Evolutionary conservation across 2,329 filamentous ascomycete species (phyloP).

Genomic region (Cytospora piceicola): DNA sequence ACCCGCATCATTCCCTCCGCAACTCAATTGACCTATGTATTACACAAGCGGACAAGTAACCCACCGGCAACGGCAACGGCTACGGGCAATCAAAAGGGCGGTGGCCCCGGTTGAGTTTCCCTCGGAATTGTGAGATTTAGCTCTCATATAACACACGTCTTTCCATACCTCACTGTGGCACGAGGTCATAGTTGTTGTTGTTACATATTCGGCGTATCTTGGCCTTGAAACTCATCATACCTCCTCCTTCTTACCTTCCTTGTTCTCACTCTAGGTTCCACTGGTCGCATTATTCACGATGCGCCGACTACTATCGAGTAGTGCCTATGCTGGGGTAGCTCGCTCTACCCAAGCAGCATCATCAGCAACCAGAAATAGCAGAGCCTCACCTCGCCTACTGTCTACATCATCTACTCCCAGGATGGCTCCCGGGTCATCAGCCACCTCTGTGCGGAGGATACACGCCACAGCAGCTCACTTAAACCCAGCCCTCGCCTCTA

Average conservation of each 20-base stretch:
- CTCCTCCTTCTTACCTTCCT: conserved; percentile 8
- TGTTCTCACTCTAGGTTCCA: conserved; percentile 27
- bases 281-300: conserved; percentile 37
- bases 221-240: not conserved
- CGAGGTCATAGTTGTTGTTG: conserved; percentile 1
- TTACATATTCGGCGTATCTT: not conserved
- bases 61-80: not conserved
- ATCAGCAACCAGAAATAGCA: conserved; percentile 33
- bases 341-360: conserved; percentile 39
- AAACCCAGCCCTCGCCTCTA: conserved; percentile 57
- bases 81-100: not conserved
- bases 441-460: conserved; percentile 55
- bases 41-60: too few species aligned
- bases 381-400: conserved; percentile 30
- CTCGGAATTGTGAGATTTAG: not conserved
- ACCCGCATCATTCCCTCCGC: not conserved
- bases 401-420: conserved; percentile 35
- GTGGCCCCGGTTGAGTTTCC: not conserved
- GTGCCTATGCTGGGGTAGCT: conserved; percentile 42
- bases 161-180: not conserved
- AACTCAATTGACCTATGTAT: not conserved
- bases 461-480: conserved; percentile 62
- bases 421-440: conserved; percentile 35
- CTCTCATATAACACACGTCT: not conserved
- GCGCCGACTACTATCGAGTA: conserved; percentile 51